phyloP scores from a whole-genome alignment of 768 basidiomycete species.

The Termitomyces sp. region DNA sequence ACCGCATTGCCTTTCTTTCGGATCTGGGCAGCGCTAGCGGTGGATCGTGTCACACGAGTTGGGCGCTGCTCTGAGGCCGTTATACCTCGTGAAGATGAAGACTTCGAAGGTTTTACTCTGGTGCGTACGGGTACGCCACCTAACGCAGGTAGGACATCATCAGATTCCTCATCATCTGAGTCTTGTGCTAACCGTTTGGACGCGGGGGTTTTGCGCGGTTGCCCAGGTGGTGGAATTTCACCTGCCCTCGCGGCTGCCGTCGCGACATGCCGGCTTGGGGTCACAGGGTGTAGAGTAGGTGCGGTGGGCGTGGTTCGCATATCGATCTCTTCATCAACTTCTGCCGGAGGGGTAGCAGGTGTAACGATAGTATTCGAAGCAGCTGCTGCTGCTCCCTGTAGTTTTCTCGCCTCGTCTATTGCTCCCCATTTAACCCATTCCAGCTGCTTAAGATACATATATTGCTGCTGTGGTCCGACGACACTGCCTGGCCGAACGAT shows the following conservation, averaged over 20 bases:
- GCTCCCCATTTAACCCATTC: conserved; percentile 96
- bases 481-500: conserved; percentile 94
- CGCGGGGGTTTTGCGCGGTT: conserved; percentile 85
- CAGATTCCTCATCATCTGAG: conserved; percentile 64
- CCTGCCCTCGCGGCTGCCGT: conserved; percentile 68
- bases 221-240: conserved; percentile 74
- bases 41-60: conserved; percentile 70
- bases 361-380: conserved; percentile 52
- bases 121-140: conserved; percentile 45
- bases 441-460: conserved; percentile 91
- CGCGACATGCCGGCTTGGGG: conserved; percentile 75
- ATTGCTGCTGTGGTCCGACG: conserved; percentile 92
- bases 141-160: conserved; percentile 66
- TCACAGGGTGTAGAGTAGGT: conserved; percentile 61
- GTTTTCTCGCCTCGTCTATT: conserved; percentile 69
- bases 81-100: conserved; percentile 41
- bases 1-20: conserved; percentile 48
- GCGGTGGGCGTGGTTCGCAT: conserved; percentile 42
- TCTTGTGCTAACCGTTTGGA: conserved; percentile 69
- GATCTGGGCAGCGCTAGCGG: conserved; percentile 53
- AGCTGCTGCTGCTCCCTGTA: conserved; percentile 36
- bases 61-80: conserved; percentile 74
- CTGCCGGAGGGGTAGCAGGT: conserved; percentile 80
- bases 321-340: conserved; percentile 63
- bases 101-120: conserved; percentile 38